Evolutionary conservation across 2,329 filamentous ascomycete species (phyloP).

Genomic region (Mariannaea sp.): DNA sequence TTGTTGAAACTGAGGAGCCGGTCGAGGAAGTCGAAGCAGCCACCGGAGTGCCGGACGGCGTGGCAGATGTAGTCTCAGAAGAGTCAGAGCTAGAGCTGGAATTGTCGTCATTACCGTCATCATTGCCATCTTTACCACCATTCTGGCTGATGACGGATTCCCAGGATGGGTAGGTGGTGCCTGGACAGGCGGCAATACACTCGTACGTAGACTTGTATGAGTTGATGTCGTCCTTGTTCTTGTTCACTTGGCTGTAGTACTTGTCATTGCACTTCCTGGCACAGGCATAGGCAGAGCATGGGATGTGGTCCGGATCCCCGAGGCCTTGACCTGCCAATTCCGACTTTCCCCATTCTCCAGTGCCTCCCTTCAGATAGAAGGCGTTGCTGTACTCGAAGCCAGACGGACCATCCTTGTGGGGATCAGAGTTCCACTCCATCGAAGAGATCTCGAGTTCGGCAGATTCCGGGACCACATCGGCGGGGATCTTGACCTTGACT

Average conservation of each 20-base stretch:
- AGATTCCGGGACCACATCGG: not conserved
- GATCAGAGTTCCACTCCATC: conserved; percentile 10
- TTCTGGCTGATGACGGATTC: not conserved
- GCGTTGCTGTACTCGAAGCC: conserved; percentile 5
- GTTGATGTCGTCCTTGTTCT: conserved; percentile 3
- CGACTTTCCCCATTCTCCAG: conserved; percentile 4
- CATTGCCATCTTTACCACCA: not conserved
- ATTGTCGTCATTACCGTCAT: not conserved
- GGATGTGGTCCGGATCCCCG: not conserved
- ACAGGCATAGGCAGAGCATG: conserved; percentile 4
- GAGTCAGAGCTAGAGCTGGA: not conserved
- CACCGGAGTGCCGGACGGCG: not conserved
- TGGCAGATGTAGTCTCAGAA: not conserved
- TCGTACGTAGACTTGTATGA: conserved; percentile 9
- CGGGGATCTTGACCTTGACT: conserved; percentile 7
- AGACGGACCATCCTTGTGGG: conserved; percentile 2
- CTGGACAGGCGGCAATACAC: not conserved
- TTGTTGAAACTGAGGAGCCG: not conserved
- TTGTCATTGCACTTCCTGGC: conserved; percentile 8
- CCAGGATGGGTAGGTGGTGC: conserved; percentile 1
- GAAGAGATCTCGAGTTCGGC: conserved; percentile 1
- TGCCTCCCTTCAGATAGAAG: not conserved
- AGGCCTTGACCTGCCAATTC: not conserved
- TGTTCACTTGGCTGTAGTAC: conserved; percentile 2
- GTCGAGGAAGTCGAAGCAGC: not conserved